Conservation (phyloP, 2,329 filamentous ascomycete species). For the Scortechinia acanthostroma region DNA sequence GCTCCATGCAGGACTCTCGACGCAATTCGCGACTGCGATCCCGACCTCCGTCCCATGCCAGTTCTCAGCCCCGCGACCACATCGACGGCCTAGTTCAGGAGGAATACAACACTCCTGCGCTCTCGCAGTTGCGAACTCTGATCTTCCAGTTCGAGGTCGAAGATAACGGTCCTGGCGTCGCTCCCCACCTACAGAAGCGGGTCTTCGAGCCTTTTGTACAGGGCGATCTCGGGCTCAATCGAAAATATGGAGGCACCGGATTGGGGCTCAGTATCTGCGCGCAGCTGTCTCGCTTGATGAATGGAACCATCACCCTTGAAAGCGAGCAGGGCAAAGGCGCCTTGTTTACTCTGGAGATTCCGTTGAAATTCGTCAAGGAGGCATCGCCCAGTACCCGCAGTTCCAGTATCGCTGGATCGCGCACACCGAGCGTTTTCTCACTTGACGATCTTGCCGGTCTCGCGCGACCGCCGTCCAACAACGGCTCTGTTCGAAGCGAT, state of each 20-base stretch:
- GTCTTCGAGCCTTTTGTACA: conserved; percentile 95
- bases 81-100: conserved; percentile 36
- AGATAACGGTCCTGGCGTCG: conserved; percentile 82
- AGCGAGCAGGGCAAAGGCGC: conserved; percentile 71
- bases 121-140: conserved; percentile 55
- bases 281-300: conserved; percentile 78
- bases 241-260: conserved; percentile 83
- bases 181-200: conserved; percentile 67
- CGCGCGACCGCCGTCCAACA: conserved; percentile 8
- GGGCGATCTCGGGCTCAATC: conserved; percentile 81
- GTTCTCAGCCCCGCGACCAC: conserved; percentile 38
- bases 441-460: conserved; percentile 7
- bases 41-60: conserved; percentile 34
- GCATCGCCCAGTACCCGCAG: conserved; percentile 31
- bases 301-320: conserved; percentile 64
- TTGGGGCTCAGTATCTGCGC: conserved; percentile 83
- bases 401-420: conserved; percentile 13
- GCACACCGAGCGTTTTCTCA: conserved; percentile 16
- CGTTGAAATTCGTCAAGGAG: conserved; percentile 69
- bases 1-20: conserved; percentile 35
- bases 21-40: conserved; percentile 31
- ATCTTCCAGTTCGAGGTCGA: conserved; percentile 82
- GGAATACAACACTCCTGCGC: conserved; percentile 51
- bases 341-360: conserved; percentile 76
- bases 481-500: conserved; percentile 10